A percentile compares a stretch with the other conserved stretches of the same genome.
Evolutionary conservation across 1,284 basidiomycete species (phyloP).

Genomic region (Cryptococcus sp.): DNA sequence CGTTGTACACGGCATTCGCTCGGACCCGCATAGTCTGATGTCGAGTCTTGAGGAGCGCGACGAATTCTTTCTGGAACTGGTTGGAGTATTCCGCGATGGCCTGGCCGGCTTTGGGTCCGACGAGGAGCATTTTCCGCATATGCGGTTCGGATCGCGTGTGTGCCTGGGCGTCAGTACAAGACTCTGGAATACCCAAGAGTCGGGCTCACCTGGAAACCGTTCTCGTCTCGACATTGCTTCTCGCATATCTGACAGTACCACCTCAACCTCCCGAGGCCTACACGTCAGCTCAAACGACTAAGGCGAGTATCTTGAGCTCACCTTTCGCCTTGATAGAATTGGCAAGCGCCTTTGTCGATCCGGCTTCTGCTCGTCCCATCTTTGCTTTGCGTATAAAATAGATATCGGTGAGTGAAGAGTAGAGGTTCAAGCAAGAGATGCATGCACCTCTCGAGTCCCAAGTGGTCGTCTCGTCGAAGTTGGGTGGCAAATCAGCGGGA

Average conservation of each 20-base stretch:
- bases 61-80: slow-evolving; percentile 88
- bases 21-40: slow-evolving; percentile 89
- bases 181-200: too few relatives aligned
- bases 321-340: slow-evolving; percentile 96
- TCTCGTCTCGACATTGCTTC: slow-evolving; percentile 94
- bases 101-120: slow-evolving; percentile 84
- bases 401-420: too few relatives aligned
- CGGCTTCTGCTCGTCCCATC: slow-evolving; percentile 57
- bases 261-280: slow-evolving; percentile 74
- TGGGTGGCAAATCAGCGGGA: not conserved
- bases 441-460: not conserved
- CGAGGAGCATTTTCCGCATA: slow-evolving; percentile 89
- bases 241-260: slow-evolving; percentile 97
- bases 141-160: slow-evolving; percentile 52
- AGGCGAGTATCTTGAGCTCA: slow-evolving; percentile 12
- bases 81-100: slow-evolving; percentile 86
- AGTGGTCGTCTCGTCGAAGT: not conserved
- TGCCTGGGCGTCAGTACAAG: too few relatives aligned
- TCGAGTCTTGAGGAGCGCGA: slow-evolving; percentile 65
- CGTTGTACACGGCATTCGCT: slow-evolving; percentile 95
- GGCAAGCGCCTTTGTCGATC: slow-evolving; percentile 82
- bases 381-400: too few relatives aligned
- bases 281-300: slow-evolving; percentile 3
- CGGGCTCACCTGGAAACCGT: slow-evolving; percentile 71
- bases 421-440: too few relatives aligned